These are phyloP conservation scores for Backusella luteola DNA, from an alignment of 192 early-diverging fungal species.

Conservation along the genomic window DNA sequence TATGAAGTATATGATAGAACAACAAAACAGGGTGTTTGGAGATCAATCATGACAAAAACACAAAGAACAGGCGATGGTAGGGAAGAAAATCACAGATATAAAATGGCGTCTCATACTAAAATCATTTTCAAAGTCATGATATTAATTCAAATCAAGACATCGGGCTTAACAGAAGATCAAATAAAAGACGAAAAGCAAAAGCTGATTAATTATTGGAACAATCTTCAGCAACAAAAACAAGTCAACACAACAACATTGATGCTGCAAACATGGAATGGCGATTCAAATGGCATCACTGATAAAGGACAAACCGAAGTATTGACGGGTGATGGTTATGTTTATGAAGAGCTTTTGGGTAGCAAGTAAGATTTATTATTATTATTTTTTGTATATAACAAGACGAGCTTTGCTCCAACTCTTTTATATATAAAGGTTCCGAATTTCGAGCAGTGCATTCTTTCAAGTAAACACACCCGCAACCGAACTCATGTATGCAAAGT, in stretches of 20 bases:
- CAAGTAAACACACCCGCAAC: constrained; percentile 75
- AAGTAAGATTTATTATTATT: constrained; percentile 24
- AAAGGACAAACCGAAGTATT: constrained; percentile 43
- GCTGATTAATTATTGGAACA: constrained; percentile 29
- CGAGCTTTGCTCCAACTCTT: not conserved
- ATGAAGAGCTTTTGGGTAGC: constrained; percentile 63
- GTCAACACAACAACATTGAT: constrained; percentile 50
- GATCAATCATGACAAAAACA: constrained; percentile 57
- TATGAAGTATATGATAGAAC: constrained; percentile 36
- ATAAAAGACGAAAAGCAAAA: constrained; percentile 36
- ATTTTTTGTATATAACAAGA: not conserved
- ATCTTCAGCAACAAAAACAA: constrained; percentile 10
- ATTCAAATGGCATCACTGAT: constrained; percentile 53
- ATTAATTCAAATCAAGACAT: constrained; percentile 60
- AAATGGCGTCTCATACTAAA: not conserved
- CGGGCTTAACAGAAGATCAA: constrained; percentile 37
- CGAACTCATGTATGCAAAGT: constrained; percentile 57
- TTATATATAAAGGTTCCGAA: constrained; percentile 47
- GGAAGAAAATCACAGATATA: not conserved
- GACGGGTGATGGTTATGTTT: constrained; percentile 52
- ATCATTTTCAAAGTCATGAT: constrained; percentile 45
- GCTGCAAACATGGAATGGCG: constrained; percentile 43
- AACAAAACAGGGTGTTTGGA: constrained; percentile 58
- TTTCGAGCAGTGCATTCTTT: constrained; percentile 76
- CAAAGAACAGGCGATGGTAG: constrained; percentile 58